phyloP scores from a whole-genome alignment of 176 grass and related monocot genomes.

The Areca catechu region DNA sequence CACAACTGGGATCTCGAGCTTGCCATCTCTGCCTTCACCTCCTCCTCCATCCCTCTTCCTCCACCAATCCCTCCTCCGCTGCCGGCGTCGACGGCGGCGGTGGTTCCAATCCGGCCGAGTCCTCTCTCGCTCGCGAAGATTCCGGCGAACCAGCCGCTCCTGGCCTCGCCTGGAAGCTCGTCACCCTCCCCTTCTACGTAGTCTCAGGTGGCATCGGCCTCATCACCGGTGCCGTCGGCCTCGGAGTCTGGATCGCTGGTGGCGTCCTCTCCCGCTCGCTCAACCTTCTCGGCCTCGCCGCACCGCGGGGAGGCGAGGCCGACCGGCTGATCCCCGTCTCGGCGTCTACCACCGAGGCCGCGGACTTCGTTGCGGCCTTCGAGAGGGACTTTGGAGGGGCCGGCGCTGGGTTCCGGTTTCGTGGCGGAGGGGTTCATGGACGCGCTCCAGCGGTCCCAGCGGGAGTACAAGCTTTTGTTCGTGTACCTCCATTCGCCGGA shows the following conservation, averaged over 20 bases:
- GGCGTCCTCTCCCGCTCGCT: constrained; percentile 74
- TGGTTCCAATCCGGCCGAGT: constrained; percentile 1
- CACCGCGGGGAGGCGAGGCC: constrained; percentile 15
- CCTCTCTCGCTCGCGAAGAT: neutral
- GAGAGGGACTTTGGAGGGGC: constrained; percentile 55
- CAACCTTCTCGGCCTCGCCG: constrained; percentile 61
- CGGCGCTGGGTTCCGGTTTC: constrained; percentile 42
- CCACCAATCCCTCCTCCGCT: constrained; percentile 10
- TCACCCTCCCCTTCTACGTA: constrained; percentile 88
- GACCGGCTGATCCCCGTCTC: constrained; percentile 35
- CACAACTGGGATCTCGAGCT: constrained; percentile 97
- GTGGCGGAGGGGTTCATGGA: constrained; percentile 59
- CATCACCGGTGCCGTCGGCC: constrained; percentile 63
- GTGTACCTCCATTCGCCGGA: constrained; percentile 94
- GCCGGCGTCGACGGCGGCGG: neutral
- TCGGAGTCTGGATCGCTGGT: constrained; percentile 81
- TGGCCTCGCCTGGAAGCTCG: constrained; percentile 78
- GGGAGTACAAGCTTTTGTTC: constrained; percentile 83
- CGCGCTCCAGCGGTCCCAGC: constrained; percentile 70
- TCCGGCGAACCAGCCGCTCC: constrained; percentile 25
- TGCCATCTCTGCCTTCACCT: constrained; percentile 73
- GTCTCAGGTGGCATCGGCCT: constrained; percentile 71
- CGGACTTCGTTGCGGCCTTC: constrained; percentile 64
- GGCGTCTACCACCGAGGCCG: constrained; percentile 64
- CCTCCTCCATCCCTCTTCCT: neutral